Evolutionary conservation across 139 green algal species (phyloP).

Genomic region (Nannochloris sp.): DNA sequence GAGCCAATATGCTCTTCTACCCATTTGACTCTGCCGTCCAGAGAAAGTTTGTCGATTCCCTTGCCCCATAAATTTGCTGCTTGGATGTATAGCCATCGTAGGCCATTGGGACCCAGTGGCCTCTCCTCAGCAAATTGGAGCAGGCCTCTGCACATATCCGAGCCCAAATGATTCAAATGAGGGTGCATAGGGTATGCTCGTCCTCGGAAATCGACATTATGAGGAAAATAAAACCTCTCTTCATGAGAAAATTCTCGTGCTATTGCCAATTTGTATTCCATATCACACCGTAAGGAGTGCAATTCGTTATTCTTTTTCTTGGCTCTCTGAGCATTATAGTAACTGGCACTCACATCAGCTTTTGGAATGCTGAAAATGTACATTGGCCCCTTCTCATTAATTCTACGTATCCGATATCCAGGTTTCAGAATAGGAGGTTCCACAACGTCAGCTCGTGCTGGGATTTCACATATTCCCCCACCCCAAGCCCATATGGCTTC

Average conservation of each 20-base stretch:
- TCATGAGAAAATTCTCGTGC: conserved; percentile 41
- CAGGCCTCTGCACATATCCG: conserved; percentile 74
- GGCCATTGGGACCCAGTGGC: conserved; percentile 63
- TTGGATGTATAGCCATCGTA: conserved; percentile 69
- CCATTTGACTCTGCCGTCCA: conserved; percentile 56
- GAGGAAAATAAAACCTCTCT: conserved; percentile 74
- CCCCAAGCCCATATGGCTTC: conserved; percentile 21
- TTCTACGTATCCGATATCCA: conserved; percentile 9
- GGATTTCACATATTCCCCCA: conserved; percentile 27
- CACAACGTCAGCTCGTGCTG: conserved; percentile 2
- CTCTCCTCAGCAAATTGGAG: conserved; percentile 67
- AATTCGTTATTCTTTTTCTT: conserved; percentile 47
- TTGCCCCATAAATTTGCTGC: conserved; percentile 79
- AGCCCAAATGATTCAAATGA: conserved; percentile 89
- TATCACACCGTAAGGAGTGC: conserved; percentile 51
- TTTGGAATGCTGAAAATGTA: conserved; percentile 1
- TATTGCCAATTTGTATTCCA: conserved; percentile 42
- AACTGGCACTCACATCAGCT: conserved; percentile 7
- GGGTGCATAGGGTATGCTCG: conserved; percentile 92
- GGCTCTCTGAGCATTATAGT: conserved; percentile 1
- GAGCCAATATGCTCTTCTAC: conserved; percentile 42
- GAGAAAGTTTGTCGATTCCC: conserved; percentile 73
- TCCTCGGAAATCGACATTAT: conserved; percentile 92
- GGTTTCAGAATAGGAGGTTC: neutral
- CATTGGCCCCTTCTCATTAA: neutral